Evolutionary conservation across 371 early-diverging fungal genomes (phyloP).

Genomic region (Synchytrium microbalum): DNA sequence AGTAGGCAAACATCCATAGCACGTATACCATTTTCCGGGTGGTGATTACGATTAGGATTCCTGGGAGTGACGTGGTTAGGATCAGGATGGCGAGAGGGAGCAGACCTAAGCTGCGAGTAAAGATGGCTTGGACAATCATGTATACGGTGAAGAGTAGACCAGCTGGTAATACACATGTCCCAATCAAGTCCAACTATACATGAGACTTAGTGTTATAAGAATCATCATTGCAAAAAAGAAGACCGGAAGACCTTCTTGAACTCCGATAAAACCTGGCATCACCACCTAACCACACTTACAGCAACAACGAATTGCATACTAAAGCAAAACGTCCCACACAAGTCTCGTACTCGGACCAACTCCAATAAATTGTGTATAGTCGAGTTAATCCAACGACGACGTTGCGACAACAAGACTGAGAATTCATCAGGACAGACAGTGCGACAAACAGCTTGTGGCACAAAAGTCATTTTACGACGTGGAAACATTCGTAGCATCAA

Average conservation of each 20-base stretch:
- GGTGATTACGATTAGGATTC: slow-evolving; percentile 71
- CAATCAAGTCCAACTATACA: slow-evolving; percentile 73
- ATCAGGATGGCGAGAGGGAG: slow-evolving; percentile 22
- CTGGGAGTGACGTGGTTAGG: slow-evolving; percentile 31
- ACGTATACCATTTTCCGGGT: slow-evolving; percentile 79
- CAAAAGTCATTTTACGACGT: slow-evolving; percentile 84
- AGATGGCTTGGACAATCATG: slow-evolving; percentile 14
- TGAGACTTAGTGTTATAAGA: background rate
- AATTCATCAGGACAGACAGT: slow-evolving; percentile 92
- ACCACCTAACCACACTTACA: slow-evolving; percentile 35
- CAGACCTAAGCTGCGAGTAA: slow-evolving; percentile 8
- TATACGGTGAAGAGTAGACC: slow-evolving; percentile 64
- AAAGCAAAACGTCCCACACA: slow-evolving; percentile 96
- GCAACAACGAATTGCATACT: slow-evolving; percentile 98
- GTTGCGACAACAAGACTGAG: slow-evolving; percentile 83
- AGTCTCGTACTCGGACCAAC: slow-evolving; percentile 76
- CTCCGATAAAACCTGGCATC: background rate
- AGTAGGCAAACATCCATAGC: slow-evolving; percentile 93
- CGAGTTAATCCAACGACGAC: slow-evolving; percentile 98
- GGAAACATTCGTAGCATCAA: slow-evolving; percentile 95
- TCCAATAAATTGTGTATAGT: slow-evolving; percentile 96
- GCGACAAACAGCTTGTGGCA: slow-evolving; percentile 87
- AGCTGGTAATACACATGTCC: slow-evolving; percentile 93
- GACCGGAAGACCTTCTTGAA: too few relatives aligned
- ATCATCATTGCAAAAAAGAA: background rate